Percentiles rank a stretch among this genome's conserved stretches.
phyloP scores from a whole-genome alignment of 805 yeast genomes.

The Spathaspora boniae region DNA sequence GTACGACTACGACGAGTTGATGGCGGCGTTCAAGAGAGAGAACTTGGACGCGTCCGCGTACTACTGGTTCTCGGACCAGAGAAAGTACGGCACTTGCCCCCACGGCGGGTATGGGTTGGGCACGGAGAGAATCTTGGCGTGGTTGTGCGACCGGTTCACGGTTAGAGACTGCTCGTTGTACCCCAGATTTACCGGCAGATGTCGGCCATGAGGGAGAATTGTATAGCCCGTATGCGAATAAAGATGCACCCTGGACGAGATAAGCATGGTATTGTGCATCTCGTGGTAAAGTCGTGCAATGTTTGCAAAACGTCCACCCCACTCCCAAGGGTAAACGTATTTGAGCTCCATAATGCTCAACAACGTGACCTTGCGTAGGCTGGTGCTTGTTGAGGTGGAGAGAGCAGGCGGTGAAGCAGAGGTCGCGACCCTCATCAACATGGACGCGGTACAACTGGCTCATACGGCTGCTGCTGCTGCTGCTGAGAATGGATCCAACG shows the following conservation, averaged over 20 bases:
- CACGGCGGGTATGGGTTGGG: conserved; percentile 99
- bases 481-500: too few relatives aligned
- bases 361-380: too few relatives aligned
- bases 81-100: conserved; percentile 96
- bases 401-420: too few relatives aligned
- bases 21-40: conserved; percentile 92
- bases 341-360: too few relatives aligned
- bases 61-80: conserved; percentile 95
- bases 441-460: too few relatives aligned
- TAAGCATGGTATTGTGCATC: neutral
- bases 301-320: too few relatives aligned
- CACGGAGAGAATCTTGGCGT: conserved; percentile 95
- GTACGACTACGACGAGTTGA: conserved; percentile 70
- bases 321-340: too few relatives aligned
- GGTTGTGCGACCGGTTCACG: conserved; percentile 97
- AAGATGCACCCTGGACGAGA: neutral
- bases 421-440: too few relatives aligned
- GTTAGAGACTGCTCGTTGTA: conserved; percentile 97
- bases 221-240: neutral
- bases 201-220: conserved; percentile 65
- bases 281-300: too few relatives aligned
- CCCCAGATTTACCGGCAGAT: conserved; percentile 97
- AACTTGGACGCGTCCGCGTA: conserved; percentile 76
- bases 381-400: too few relatives aligned
- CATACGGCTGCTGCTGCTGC: too few relatives aligned